These are phyloP conservation scores for Hypoxylon lienhwacheense DNA, from an alignment of 495 filamentous ascomycete genomes.

Conservation along the genomic window DNA sequence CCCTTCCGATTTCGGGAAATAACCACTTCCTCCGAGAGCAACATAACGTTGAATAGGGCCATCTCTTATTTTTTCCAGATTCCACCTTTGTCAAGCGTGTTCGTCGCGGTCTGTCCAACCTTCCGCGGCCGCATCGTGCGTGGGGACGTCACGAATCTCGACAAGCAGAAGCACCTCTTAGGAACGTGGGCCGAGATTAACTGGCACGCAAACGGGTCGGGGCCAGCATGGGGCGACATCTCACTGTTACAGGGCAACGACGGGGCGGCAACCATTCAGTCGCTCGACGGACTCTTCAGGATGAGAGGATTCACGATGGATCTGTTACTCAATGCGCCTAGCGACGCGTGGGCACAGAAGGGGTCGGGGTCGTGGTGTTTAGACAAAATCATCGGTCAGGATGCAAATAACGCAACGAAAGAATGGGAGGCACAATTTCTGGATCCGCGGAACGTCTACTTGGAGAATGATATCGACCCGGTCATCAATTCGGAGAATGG, in stretches of 20 bases:
- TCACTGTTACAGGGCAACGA: slow-evolving; percentile 27
- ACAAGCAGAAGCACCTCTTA: slow-evolving; percentile 16
- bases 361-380: slow-evolving; percentile 26
- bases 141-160: slow-evolving; percentile 6
- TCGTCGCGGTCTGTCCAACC: slow-evolving; percentile 15
- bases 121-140: slow-evolving; percentile 26
- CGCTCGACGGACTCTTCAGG: slow-evolving; percentile 17
- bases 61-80: slow-evolving; percentile 5
- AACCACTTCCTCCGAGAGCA: too few relatives aligned
- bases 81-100: slow-evolving; percentile 13
- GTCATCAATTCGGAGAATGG: slow-evolving; percentile 29
- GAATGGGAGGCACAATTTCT: slow-evolving; percentile 19
- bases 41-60: neutral
- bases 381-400: slow-evolving; percentile 21
- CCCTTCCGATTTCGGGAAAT: too few relatives aligned
- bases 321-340: slow-evolving; percentile 14
- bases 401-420: slow-evolving; percentile 19
- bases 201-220: slow-evolving; percentile 22
- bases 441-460: slow-evolving; percentile 16
- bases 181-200: slow-evolving; percentile 28
- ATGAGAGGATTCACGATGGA: slow-evolving; percentile 20
- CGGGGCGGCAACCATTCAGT: slow-evolving; percentile 18
- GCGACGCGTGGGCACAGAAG: slow-evolving; percentile 14
- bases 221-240: slow-evolving; percentile 26
- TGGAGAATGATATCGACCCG: slow-evolving; percentile 17